Base-by-base conservation (phyloP, 2,329 filamentous ascomycete genomes). In the Neoarthrinium moseri region DNA sequence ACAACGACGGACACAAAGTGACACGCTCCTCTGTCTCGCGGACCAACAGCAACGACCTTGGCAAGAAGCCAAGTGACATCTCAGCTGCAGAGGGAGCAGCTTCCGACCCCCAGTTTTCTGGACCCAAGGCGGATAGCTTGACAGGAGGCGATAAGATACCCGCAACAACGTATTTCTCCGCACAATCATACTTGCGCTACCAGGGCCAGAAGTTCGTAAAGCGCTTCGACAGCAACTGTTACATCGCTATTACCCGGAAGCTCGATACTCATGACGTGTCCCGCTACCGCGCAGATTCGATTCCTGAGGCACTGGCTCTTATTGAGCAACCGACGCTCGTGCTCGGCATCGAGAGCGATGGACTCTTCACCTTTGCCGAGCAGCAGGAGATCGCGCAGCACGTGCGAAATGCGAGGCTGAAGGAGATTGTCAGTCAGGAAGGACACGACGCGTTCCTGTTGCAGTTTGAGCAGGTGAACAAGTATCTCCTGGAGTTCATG, bases 211-310 rank as follows among this genome's bases (percentile, higher is more conserved):
- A 99, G 67, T 99, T 99, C 59, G 94, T 97, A 58, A 91, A 89
- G 66, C 87, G 94, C 8, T 99, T 97, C 66, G 94, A 99, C 67
- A 89, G 91, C 59, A 99, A 99, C 67, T 99, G 94, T 72, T 99
- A 99, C 72, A 97, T 99, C 56, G 91, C 94, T 55, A 96, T 99
- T 68, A 97, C 94, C 4, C 87, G 94, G 59, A 99, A 99, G 69
- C 81, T 99, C 13, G 94, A 99, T 64, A 97, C 94, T 0, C 94
- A 99, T 67, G 94, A 99, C 64, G 83, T 99, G 21, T 95, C 91
- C 12, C 82, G 91, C 33, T 81, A 85, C 61, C 86, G 92, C 5
- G 71, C 82, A n/a, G 57, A 70, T 32, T 74, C 78, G 21, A 83
- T 95, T 24, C 77, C 80, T 21, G 83, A 89, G 48, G 92, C 92